phyloP scores from a whole-genome alignment of 1,284 basidiomycete genomes.

The Boletus smithii region DNA sequence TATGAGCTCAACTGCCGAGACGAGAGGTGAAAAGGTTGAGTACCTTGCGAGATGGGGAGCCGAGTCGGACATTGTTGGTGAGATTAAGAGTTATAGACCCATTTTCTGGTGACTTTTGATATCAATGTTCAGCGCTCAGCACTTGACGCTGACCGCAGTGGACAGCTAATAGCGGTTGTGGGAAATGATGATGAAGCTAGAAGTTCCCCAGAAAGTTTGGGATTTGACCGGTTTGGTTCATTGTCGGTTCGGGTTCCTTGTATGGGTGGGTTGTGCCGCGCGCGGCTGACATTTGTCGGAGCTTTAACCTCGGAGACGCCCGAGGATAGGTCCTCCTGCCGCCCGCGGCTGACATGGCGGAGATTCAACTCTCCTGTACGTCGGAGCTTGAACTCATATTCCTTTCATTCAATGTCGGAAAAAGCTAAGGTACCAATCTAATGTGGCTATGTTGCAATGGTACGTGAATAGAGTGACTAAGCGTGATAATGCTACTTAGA shows the following conservation, averaged over 20 bases:
- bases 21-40: background rate
- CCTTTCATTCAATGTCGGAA: too few species aligned
- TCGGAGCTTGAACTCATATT: too few species aligned
- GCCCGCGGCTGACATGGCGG: too few species aligned
- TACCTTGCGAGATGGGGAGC: conserved; percentile 29
- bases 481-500: too few species aligned
- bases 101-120: conserved; percentile 20
- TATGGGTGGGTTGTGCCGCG: too few species aligned
- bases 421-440: background rate
- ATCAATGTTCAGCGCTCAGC: conserved; percentile 22
- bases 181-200: conserved; percentile 16
- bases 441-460: background rate
- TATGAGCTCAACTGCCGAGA: conserved; percentile 7
- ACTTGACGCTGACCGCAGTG: conserved; percentile 1
- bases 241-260: background rate
- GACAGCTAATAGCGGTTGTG: conserved; percentile 17
- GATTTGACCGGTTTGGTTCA: too few species aligned
- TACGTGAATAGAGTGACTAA: too few species aligned
- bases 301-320: too few species aligned
- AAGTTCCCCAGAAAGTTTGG: too few species aligned
- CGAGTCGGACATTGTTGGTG: conserved; percentile 30
- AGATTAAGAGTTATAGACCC: conserved; percentile 18
- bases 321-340: too few species aligned
- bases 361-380: too few species aligned
- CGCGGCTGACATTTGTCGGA: too few species aligned